Conservation (phyloP, 176 grass and related monocot genomes). For the Luzula sylvatica region DNA sequence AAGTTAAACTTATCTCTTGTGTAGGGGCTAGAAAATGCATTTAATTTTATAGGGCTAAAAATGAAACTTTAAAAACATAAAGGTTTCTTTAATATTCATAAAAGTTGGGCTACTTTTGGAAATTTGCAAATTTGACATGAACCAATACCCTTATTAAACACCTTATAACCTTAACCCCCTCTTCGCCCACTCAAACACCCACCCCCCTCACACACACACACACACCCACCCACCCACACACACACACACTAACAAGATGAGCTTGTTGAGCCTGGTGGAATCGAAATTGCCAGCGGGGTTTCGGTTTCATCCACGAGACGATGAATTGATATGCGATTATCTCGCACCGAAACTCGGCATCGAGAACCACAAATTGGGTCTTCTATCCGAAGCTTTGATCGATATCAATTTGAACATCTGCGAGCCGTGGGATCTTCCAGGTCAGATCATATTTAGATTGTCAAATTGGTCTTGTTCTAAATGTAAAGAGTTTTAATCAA, state of each 20-base stretch:
- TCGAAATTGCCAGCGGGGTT: conserved; percentile 77
- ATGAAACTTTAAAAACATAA: too few species aligned
- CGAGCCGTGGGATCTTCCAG: conserved; percentile 89
- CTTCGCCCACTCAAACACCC: neutral
- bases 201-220: conserved; percentile 16
- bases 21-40: too few species aligned
- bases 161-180: conserved; percentile 40
- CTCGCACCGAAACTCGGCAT: conserved; percentile 45
- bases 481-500: too few species aligned
- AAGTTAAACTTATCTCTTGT: too few species aligned
- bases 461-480: conserved; percentile 1
- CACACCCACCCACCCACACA: neutral
- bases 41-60: too few species aligned
- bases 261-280: conserved; percentile 93
- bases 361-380: conserved; percentile 26
- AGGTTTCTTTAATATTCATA: too few species aligned
- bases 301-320: conserved; percentile 87
- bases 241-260: conserved; percentile 29
- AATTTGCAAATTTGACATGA: too few species aligned
- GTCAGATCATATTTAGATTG: conserved; percentile 27
- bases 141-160: conserved; percentile 20
- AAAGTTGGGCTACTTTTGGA: too few species aligned
- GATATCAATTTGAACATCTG: conserved; percentile 92
- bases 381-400: conserved; percentile 35
- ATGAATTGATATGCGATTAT: conserved; percentile 94